Evolutionary conservation across 495 filamentous ascomycete genomes (phyloP), one percentile per base, ranked within the genome.

Genomic region (Hypoxylon lienhwacheense): DNA sequence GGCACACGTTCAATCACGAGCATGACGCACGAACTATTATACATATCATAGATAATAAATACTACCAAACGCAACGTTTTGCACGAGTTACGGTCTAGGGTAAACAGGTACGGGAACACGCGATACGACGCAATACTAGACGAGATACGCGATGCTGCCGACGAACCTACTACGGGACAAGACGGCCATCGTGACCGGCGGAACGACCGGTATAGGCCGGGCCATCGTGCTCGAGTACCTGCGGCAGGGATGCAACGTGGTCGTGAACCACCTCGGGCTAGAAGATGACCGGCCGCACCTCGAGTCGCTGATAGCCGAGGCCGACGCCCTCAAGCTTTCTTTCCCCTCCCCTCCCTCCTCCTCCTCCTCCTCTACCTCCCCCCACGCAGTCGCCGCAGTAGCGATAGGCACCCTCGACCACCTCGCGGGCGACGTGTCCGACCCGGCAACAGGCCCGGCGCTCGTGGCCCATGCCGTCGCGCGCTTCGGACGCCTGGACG

Each of bases 171-270:
- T 91, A 31, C 68, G 72, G 47, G 78, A 77, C 68, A 89, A 89
- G 63, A 83, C 83, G 2, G 85, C 85, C 66, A 85, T 87, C 65
- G 84, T 91, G 54, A 90, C 87, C 3, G 87, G 87, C 54, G 85
- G 85, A 32, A 80, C 85, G 1, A 88, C 87, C 1, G 87, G 87
- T 46, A 91, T 91, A 58, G 87, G 87, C 35, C 78, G 86, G 22
- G 86, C 87, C 56, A 89, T 90, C 52, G 78, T 84, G 32, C 78
- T 91, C 33, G 83, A 79, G 39, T 91, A 84, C 59, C 70, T 89
- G 47, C 77, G 76, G 7, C 85, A 90, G 51, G 87, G 86, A 56
- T 84, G 80, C 55, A 78, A 77, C 65, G 84, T 89, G 24, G 77
- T 79, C 33, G 76, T 89, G 50, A 90, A 88, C 74, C 85, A 90